Base-by-base conservation (phyloP, 2,329 filamentous ascomycete genomes). In the Beauveria sp. region DNA sequence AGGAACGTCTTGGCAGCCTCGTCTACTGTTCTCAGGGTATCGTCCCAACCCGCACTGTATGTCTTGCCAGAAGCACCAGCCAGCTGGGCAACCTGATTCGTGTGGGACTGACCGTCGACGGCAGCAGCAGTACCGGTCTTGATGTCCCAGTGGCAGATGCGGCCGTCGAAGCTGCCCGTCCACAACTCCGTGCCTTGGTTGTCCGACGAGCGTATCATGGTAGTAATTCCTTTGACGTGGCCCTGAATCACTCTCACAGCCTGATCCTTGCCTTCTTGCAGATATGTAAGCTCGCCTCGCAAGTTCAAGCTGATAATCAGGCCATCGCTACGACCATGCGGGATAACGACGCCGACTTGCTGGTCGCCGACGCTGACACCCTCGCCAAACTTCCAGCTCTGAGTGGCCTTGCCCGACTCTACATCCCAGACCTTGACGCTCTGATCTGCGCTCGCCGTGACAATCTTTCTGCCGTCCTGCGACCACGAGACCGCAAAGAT, bases 401-500 rank as follows among this genome's bases (percentile, higher is more conserved):
- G 90, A 8, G 88, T 79, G 22, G 85, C 84, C 71, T 89, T 89
- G 40, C 89, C 91, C 16, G 86, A 81, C 71, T 96, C 91, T 2
- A 85, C 86, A 70, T 98, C 93, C 95, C 95, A 99, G 28, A 97
- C 83, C 73, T 92, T 93, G 60, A 99, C 90, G 0, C 92, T 97
- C 76, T 95, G 91, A 72, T 99, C 95, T 9, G 91, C 93, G 69
- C 92, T 96, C 18, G 92, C 91, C 1, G 95, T 99, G 30, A 90
- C 93, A 66, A 99, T 86, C 67, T 85, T 86, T 70, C 87, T 92
- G 28, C 91, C 92, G 72, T 98, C 92, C 63, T 86, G 85, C 1
- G 90, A 85, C 95, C 95, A 99, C 20, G 90, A 91, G 5, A 98
- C 86, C 24, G 88, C 88, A 70, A 97, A 96, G 62, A 99, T 95